A percentile compares a stretch with the other conserved stretches of the same genome.
phyloP scores from a whole-genome alignment of 306 rosid species.

The Casuarina glauca region DNA sequence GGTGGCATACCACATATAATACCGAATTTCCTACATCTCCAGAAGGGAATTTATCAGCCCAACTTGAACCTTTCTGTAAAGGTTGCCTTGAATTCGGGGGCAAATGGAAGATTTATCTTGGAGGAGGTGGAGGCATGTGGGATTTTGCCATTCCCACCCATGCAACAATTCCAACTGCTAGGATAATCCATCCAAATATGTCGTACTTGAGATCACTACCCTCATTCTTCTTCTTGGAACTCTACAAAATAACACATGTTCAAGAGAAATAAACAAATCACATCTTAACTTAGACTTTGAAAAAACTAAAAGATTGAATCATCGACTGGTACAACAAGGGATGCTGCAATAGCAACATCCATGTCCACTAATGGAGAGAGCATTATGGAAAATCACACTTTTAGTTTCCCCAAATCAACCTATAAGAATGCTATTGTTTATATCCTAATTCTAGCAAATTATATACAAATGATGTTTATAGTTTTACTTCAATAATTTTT shows the following conservation, averaged over 20 bases:
- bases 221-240: slow-evolving; percentile 58
- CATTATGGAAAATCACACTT: neutral
- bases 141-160: slow-evolving; percentile 83
- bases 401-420: neutral
- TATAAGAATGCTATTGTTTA: too few species aligned
- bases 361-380: neutral
- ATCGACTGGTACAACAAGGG: neutral
- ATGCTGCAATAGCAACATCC: neutral
- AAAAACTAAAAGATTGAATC: neutral
- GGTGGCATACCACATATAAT: slow-evolving; percentile 21
- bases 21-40: slow-evolving; percentile 26
- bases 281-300: neutral
- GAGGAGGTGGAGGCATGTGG: slow-evolving; percentile 59
- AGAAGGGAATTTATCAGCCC: slow-evolving; percentile 13
- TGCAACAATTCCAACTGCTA: slow-evolving; percentile 65
- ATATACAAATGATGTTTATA: too few species aligned
- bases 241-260: slow-evolving; percentile 34
- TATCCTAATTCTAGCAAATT: too few species aligned
- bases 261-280: neutral
- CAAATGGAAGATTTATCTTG: slow-evolving; percentile 44
- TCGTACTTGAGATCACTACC: slow-evolving; percentile 73
- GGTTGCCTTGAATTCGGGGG: slow-evolving; percentile 6
- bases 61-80: slow-evolving; percentile 32
- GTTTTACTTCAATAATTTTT: neutral
- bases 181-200: slow-evolving; percentile 79